Percentiles rank a stretch among this genome's conserved stretches.
Evolutionary conservation across 73 alveolate species (phyloP).

Genomic region (Tetrahymena elliotti): DNA sequence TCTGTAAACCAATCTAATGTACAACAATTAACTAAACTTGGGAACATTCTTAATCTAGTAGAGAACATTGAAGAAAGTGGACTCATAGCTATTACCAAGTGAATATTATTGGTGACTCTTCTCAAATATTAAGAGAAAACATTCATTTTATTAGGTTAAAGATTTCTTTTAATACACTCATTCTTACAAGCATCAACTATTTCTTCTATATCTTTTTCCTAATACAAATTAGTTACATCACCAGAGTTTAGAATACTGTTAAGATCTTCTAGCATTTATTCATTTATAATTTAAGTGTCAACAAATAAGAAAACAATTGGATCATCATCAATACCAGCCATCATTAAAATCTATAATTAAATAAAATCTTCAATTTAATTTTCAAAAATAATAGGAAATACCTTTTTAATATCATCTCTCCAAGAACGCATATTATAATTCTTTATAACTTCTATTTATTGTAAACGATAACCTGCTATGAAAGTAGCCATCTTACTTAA

Average conservation of each 20-base stretch:
- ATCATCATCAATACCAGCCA: conserved; percentile 63
- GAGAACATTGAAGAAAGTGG: conserved; percentile 95
- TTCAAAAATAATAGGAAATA: too few species aligned
- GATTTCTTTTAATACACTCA: conserved; percentile 58
- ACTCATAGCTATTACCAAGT: conserved; percentile 89
- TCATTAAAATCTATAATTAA: conserved; percentile 17
- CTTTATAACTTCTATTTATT: conserved; percentile 62
- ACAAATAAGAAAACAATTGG: conserved; percentile 58
- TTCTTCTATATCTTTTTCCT: conserved; percentile 84
- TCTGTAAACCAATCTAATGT: conserved; percentile 98
- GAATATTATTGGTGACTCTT: conserved; percentile 89
- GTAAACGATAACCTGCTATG: conserved; percentile 56
- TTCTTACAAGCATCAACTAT: conserved; percentile 65
- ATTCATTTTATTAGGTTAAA: conserved; percentile 51
- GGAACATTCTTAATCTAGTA: conserved; percentile 96
- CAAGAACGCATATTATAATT: conserved; percentile 61
- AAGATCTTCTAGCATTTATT: conserved; percentile 74
- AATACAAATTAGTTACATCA: conserved; percentile 94
- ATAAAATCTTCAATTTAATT: too few species aligned
- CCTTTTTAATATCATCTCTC: conserved; percentile 70
- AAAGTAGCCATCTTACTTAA: conserved; percentile 64
- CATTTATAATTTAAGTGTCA: conserved; percentile 70
- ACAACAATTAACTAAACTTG: conserved; percentile 96
- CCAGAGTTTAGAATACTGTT: conserved; percentile 85
- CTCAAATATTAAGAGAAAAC: conserved; percentile 67